Base-by-base conservation (phyloP, 257 asterid genomes). In the Leonotis leonurus region DNA sequence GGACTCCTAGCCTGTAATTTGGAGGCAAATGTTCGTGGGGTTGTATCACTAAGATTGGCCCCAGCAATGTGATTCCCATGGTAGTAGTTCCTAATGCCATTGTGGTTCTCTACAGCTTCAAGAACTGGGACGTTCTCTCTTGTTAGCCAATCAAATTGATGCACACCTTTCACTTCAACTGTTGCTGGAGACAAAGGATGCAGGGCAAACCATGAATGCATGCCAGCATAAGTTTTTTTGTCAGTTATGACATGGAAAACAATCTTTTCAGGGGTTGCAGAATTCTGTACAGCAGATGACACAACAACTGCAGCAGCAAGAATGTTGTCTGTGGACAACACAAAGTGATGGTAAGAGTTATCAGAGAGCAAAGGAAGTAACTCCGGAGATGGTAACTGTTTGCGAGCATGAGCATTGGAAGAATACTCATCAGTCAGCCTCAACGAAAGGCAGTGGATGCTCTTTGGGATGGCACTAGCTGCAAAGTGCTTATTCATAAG, bases 241-340 rank as follows among this genome's bases (percentile, higher is more conserved):
- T 92, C 97, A n/a, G 99, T 92, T 45, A 92, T 83, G 79, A 92
- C 91, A 75, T 92, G 99, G 85, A 92, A 92, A 80, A 89, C 96
- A 71, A 86, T 77, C 80, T 80, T 86, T 52, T 69, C 80, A 26
- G 99, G 96, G 43, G 72, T 69, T 67, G 70, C 70, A 68, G 96
- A 85, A 72, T 93, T 84, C 75, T 78, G 85, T 54, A 92, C 80
- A 39, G 97, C 76, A 65, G 97, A 88, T 54, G 79, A 61, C 65
- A 92, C 96, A 53, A 92, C 99, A 63, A 91, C 96, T 39, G 95
- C 71, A 59, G 98, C 98, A 73, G 99, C 99, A 70, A 92, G 81
- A 71, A 92, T 86, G 73, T 92, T 92, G 75, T 92, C 99, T 11
- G 99, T 89, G 46, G 97, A 82, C 77, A 92, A 50, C 70, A 92